Conservation (phyloP, 2,329 filamentous ascomycete species). For the Bipolaris gigantea region DNA sequence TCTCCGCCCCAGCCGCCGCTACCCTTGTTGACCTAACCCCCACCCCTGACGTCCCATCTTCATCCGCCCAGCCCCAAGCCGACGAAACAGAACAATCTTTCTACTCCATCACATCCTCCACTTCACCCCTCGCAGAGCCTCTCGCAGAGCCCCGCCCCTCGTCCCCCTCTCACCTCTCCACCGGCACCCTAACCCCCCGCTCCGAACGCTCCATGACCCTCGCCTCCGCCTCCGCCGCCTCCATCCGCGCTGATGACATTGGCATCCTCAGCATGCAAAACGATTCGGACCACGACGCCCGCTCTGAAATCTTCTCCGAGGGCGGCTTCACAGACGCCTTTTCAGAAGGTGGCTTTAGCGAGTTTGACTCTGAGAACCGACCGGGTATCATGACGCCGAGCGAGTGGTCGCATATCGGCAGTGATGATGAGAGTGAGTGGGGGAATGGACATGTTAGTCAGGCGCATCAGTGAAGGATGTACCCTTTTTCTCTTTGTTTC, state of each 20-base stretch:
- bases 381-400: slow-evolving; percentile 42
- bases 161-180: slow-evolving; percentile 23
- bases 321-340: slow-evolving; percentile 43
- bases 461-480: slow-evolving; percentile 26
- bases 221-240: slow-evolving; percentile 34
- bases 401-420: slow-evolving; percentile 47
- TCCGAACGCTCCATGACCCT: slow-evolving; percentile 37
- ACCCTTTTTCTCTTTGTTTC: background rate
- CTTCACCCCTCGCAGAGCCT: slow-evolving; percentile 14
- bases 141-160: slow-evolving; percentile 2
- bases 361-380: slow-evolving; percentile 20
- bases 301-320: slow-evolving; percentile 42
- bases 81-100: slow-evolving; percentile 36
- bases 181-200: slow-evolving; percentile 45
- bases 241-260: slow-evolving; percentile 37
- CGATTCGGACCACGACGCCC: slow-evolving; percentile 39
- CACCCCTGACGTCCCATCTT: slow-evolving; percentile 27
- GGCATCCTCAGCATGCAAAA: slow-evolving; percentile 41
- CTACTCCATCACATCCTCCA: slow-evolving; percentile 40
- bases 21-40: slow-evolving; percentile 41
- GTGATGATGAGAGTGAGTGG: slow-evolving; percentile 46
- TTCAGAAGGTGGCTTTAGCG: slow-evolving; percentile 40
- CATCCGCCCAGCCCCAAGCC: slow-evolving; percentile 14
- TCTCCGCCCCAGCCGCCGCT: slow-evolving; percentile 12
- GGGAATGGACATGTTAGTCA: slow-evolving; percentile 30